Evolutionary conservation across 768 basidiomycete genomes (phyloP).

Genomic region (Russula olivacea): DNA sequence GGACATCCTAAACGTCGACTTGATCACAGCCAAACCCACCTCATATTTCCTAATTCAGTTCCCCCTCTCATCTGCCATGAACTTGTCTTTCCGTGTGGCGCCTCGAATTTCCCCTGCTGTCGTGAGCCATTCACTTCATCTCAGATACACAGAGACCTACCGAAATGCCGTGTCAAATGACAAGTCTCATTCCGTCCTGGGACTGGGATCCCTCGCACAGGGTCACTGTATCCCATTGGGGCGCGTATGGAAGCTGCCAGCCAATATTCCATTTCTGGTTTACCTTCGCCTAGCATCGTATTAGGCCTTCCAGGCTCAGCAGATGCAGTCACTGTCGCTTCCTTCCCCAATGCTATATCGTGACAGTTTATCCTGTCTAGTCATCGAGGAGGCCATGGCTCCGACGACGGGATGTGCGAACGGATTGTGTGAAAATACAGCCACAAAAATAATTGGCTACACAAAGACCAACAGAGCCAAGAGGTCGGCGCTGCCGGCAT

Average conservation of each 20-base stretch:
- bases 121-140: conserved; percentile 4
- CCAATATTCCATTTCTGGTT: conserved; percentile 15
- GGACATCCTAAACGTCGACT: not conserved
- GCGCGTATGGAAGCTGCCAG: conserved; percentile 21
- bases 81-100: not conserved
- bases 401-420: not conserved
- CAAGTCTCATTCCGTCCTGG: conserved; percentile 7
- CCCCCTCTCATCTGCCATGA: not conserved
- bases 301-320: not conserved
- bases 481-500: conserved; percentile 17
- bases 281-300: conserved; percentile 9
- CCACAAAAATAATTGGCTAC: conserved; percentile 1
- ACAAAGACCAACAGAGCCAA: not conserved
- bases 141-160: not conserved
- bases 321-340: not conserved
- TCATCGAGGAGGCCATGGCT: not conserved
- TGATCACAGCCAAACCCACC: conserved; percentile 10
- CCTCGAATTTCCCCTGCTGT: not conserved
- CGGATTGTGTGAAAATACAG: not conserved
- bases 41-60: conserved; percentile 20
- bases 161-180: conserved; percentile 6
- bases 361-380: not conserved
- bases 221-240: conserved; percentile 4
- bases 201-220: not conserved
- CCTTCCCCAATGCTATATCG: not conserved